Conservation (phyloP, 2,329 filamentous ascomycete species). For the Penicillium sp. region DNA sequence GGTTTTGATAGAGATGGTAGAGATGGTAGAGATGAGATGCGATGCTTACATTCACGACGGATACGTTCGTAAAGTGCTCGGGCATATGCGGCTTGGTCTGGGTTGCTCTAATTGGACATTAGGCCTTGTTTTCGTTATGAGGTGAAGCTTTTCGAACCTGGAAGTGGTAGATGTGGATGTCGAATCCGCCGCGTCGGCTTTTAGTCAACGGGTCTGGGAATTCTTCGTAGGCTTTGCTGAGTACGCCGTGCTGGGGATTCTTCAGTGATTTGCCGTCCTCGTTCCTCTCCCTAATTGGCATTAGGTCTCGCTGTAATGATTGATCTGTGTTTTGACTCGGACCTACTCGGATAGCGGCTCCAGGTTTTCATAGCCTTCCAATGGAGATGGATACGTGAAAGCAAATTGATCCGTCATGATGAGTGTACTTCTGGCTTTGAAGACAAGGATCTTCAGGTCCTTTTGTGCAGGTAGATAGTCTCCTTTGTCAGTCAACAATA, state of each 20-base stretch:
- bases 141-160: slow-evolving; percentile 39
- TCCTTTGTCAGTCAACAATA: background rate
- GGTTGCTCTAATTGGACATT: slow-evolving; percentile 48
- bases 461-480: background rate
- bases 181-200: slow-evolving; percentile 69
- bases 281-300: slow-evolving; percentile 50
- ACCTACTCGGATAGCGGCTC: slow-evolving; percentile 48
- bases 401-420: slow-evolving; percentile 51
- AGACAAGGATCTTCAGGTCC: background rate
- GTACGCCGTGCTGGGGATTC: slow-evolving; percentile 61
- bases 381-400: slow-evolving; percentile 56
- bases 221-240: slow-evolving; percentile 66
- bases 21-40: background rate
- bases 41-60: slow-evolving; percentile 67
- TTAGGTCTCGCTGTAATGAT: background rate
- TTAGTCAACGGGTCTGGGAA: slow-evolving; percentile 70
- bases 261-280: slow-evolving; percentile 75
- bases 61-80: slow-evolving; percentile 73
- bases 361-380: slow-evolving; percentile 51
- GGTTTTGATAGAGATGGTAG: background rate
- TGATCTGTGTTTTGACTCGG: background rate
- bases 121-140: background rate
- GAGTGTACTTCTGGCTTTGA: background rate
- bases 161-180: slow-evolving; percentile 83
- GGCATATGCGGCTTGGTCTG: slow-evolving; percentile 65